Evolutionary conservation across 495 filamentous ascomycete genomes (phyloP).

Genomic region (Penicillium soppii): DNA sequence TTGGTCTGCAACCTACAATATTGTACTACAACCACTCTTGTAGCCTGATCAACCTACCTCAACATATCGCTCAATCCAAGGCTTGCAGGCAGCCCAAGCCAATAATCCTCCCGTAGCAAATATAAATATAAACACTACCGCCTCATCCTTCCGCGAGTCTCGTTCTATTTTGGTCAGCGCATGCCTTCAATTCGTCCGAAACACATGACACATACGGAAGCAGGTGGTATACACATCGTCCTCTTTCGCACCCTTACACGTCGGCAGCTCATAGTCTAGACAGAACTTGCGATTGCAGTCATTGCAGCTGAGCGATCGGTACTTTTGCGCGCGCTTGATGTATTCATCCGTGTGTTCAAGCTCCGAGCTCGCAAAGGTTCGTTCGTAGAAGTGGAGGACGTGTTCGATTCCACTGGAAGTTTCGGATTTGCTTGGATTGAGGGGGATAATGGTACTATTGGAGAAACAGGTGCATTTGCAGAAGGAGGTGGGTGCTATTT

Average conservation of each 20-base stretch:
- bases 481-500: constrained; percentile 71
- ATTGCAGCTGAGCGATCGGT: constrained; percentile 59
- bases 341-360: neutral
- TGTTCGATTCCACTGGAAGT: constrained; percentile 17
- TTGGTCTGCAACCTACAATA: too few species aligned
- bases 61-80: constrained; percentile 60
- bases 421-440: constrained; percentile 30
- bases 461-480: constrained; percentile 97
- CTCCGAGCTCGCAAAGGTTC: constrained; percentile 10
- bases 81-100: constrained; percentile 71
- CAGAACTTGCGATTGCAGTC: constrained; percentile 94
- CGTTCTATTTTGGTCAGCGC: constrained; percentile 54
- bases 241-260: constrained; percentile 81
- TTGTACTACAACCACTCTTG: too few species aligned
- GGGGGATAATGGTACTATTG: constrained; percentile 84
- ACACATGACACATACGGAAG: constrained; percentile 63
- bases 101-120: constrained; percentile 80
- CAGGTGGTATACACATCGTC: constrained; percentile 87
- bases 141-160: constrained; percentile 83
- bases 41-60: constrained; percentile 47
- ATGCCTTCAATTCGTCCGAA: neutral
- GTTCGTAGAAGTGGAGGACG: constrained; percentile 26
- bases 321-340: constrained; percentile 27
- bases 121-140: constrained; percentile 92
- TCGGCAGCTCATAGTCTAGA: constrained; percentile 76